Percentiles rank a stretch among this genome's conserved stretches.
phyloP scores from a whole-genome alignment of 495 filamentous ascomycete genomes.

The Alectoria sarmentosa region DNA sequence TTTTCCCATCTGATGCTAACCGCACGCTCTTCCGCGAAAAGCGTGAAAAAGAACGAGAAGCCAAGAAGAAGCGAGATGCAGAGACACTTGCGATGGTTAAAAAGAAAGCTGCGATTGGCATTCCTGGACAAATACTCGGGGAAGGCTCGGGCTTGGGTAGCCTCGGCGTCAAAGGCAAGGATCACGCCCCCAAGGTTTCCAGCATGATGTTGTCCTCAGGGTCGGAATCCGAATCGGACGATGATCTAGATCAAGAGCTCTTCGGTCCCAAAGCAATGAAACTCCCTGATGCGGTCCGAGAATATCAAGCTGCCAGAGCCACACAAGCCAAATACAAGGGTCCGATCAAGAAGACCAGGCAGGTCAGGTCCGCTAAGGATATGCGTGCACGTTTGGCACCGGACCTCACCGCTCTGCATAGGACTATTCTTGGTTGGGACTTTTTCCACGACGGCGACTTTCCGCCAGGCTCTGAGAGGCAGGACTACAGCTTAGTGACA shows the following conservation, averaged over 20 bases:
- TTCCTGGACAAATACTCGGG: slow-evolving; percentile 53
- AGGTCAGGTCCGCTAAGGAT: slow-evolving; percentile 74
- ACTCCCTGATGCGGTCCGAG: slow-evolving; percentile 39
- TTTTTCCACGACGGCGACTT: slow-evolving; percentile 81
- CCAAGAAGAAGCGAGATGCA: slow-evolving; percentile 62
- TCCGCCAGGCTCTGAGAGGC: slow-evolving; percentile 61
- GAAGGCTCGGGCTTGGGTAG: slow-evolving; percentile 73
- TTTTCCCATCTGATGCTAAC: slow-evolving; percentile 34
- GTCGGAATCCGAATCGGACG: slow-evolving; percentile 68
- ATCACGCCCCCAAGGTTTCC: slow-evolving; percentile 60
- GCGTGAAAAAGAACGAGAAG: slow-evolving; percentile 64
- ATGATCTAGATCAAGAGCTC: slow-evolving; percentile 55
- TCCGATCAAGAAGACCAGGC: slow-evolving; percentile 73
- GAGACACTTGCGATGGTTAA: slow-evolving; percentile 59
- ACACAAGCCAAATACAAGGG: slow-evolving; percentile 46
- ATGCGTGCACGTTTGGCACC: slow-evolving; percentile 89
- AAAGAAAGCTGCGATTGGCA: slow-evolving; percentile 44
- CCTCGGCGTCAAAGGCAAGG: slow-evolving; percentile 74
- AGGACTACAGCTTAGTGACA: slow-evolving; percentile 65
- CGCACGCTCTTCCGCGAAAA: slow-evolving; percentile 56
- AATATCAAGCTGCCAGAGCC: slow-evolving; percentile 48
- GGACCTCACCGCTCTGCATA: slow-evolving; percentile 78
- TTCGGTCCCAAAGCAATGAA: slow-evolving; percentile 44
- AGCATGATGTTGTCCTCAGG: slow-evolving; percentile 80
- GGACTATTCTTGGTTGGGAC: slow-evolving; percentile 83